Evolutionary conservation across 176 grass and related monocot species (phyloP).

Genomic region (Paspalum vaginatum): DNA sequence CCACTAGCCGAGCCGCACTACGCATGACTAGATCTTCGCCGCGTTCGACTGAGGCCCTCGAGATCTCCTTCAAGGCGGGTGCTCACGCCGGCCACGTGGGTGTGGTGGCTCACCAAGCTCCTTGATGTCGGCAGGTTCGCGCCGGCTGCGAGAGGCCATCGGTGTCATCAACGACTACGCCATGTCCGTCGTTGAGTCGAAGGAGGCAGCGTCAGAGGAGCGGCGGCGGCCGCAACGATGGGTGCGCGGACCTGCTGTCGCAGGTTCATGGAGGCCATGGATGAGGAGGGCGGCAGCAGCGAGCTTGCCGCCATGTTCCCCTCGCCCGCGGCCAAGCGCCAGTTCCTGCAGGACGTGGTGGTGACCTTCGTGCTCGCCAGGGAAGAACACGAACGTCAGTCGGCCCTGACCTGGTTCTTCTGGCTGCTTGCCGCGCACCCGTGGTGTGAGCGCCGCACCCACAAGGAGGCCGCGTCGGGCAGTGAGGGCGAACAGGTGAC

Average conservation of each 20-base stretch:
- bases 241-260: slow-evolving; percentile 59
- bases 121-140: slow-evolving; percentile 60
- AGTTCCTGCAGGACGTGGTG: slow-evolving; percentile 63
- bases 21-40: slow-evolving; percentile 41
- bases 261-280: slow-evolving; percentile 62
- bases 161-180: slow-evolving; percentile 49
- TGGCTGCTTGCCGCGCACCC: slow-evolving; percentile 62
- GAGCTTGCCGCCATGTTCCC: slow-evolving; percentile 59
- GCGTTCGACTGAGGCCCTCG: slow-evolving; percentile 63
- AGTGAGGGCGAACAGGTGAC: not conserved
- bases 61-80: slow-evolving; percentile 59
- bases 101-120: slow-evolving; percentile 40
- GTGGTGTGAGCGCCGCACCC: slow-evolving; percentile 46
- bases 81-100: slow-evolving; percentile 40
- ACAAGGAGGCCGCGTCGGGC: slow-evolving; percentile 43
- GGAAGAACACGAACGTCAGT: slow-evolving; percentile 67
- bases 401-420: slow-evolving; percentile 76
- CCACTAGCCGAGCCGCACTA: too few species aligned
- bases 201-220: slow-evolving; percentile 1
- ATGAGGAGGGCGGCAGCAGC: slow-evolving; percentile 40
- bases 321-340: too few species aligned
- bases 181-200: slow-evolving; percentile 51
- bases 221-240: not conserved
- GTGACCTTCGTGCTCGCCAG: slow-evolving; percentile 76
- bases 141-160: slow-evolving; percentile 56